phyloP scores from a whole-genome alignment of 805 yeast species.

The Candida awuae region DNA sequence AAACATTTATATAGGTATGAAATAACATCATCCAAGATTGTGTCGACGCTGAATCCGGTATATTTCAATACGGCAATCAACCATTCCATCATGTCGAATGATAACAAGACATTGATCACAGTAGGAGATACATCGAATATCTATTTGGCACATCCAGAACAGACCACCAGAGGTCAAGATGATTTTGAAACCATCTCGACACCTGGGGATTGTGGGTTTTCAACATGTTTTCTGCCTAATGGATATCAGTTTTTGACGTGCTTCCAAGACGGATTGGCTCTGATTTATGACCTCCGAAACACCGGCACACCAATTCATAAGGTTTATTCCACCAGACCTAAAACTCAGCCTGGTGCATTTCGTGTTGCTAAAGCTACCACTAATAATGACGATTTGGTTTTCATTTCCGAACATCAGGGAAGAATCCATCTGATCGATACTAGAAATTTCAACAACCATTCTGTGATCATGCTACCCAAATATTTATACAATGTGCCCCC shows the following conservation, averaged over 20 bases:
- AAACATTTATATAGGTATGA: slow-evolving; percentile 58
- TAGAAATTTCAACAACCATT: slow-evolving; percentile 64
- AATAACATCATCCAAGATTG: slow-evolving; percentile 37
- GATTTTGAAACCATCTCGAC: slow-evolving; percentile 36
- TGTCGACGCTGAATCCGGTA: slow-evolving; percentile 30
- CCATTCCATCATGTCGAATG: slow-evolving; percentile 64
- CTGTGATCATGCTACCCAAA: slow-evolving; percentile 61
- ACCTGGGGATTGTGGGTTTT: slow-evolving; percentile 71
- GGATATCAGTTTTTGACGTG: slow-evolving; percentile 69
- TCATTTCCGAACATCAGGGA: slow-evolving; percentile 78
- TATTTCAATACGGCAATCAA: slow-evolving; percentile 62
- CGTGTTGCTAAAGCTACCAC: slow-evolving; percentile 44
- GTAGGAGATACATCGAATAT: slow-evolving; percentile 75
- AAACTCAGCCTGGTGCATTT: slow-evolving; percentile 35
- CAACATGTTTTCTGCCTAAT: slow-evolving; percentile 69
- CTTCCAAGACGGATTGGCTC: slow-evolving; percentile 78
- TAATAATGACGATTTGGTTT: slow-evolving; percentile 67
- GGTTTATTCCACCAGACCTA: slow-evolving; percentile 52
- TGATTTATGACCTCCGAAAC: slow-evolving; percentile 70
- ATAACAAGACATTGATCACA: slow-evolving; percentile 46
- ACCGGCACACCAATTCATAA: slow-evolving; percentile 43
- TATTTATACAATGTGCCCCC: slow-evolving; percentile 6
- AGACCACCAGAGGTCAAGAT: slow-evolving; percentile 19
- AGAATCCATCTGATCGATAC: slow-evolving; percentile 80
- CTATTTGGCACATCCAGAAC: slow-evolving; percentile 43